Base-by-base conservation (phyloP, 805 yeast species). In the Yarrowia sp. region DNA sequence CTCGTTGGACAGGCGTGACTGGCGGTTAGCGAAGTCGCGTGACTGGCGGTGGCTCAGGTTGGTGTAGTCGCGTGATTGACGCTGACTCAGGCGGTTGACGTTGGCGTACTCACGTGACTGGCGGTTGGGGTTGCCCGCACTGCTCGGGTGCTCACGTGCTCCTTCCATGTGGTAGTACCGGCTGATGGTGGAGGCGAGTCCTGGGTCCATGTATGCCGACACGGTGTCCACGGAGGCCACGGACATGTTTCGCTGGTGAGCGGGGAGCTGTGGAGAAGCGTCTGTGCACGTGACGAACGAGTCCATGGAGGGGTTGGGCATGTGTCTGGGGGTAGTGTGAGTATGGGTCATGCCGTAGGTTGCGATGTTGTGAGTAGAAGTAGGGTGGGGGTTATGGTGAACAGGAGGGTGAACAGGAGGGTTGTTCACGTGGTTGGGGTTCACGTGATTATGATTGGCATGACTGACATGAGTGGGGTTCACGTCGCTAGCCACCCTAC, bases 241-340 rank as follows among this genome's bases (percentile, higher is more conserved):
- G 10, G 63, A 56, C 45, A 22, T 40, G 45, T 55, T 55, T 12
- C 46, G 43, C 38, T 12, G 15, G 16, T 12, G 56, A 3, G 19
- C 32, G 14, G 9, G 35, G 32, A 50, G 19, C 8, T 55, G 36
- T 2, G 46, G 61, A 22, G 61, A 41, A 2, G 16, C 12, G 59
- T 53, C 59, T 16, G 59, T 53, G 35, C 59, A 53, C 11, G 59
- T 53, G 59, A 38, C 45, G 19, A 53, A 53, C 14, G 59, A 53
- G 59, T 53, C 59, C n/a, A 53, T n/a, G 0, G 56, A 50, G 2
- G 56, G 56, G 19, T n/a, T 35, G 26, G 40, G 41, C 9, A 15
- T 15, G 38, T 49, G 45, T 7, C 8, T 41, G 38, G 10, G 53
- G 15, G 12, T 22, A 8, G 15, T 5, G 8, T 48, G 16, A 10